Evolutionary conservation across 805 yeast genomes (phyloP), one percentile per base, ranked within the genome.

Genomic region (Saccharomycopsis amapae): DNA sequence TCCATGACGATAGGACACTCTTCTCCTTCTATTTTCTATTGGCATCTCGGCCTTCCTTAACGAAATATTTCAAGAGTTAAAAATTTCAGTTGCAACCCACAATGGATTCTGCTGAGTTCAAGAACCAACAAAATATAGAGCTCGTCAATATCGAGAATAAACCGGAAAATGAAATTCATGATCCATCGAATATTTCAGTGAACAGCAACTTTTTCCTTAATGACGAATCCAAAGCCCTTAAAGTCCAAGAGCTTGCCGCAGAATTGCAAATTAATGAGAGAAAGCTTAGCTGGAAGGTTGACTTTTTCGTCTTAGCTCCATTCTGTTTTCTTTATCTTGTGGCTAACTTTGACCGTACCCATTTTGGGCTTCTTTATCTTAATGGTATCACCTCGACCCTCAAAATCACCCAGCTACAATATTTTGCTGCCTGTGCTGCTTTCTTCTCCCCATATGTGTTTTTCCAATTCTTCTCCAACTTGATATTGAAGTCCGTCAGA

Each of bases 341-440:
- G 54, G 81, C 87, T 1, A 82, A 82, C 55, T 64, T 83, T 58
- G 88, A 83, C 58, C 69, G 89, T 59, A 85, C 81, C 42, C 82
- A 82, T 58, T 79, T 83, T 48, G 77, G 86, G 30, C 81, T 82
- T 59, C 88, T 89, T 12, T 74, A 75, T 51, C 68, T 78, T 44
- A 80, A 80, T 55, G 85, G 85, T 7, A 64, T 83, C 63, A 65
- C 68, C 18, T 60, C 56, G 1, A 80, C 77, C 44, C 61, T 83
- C 36, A 56, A 68, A n/a, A 66, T 83, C 38, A 58, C 62, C 1
- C 80, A 82, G 4, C 69, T 70, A 52, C 81, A 82, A 55, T 81
- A 71, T 65, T 76, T 79, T 56, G 69, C 68, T 32, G 81, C 83
- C 2, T 68, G 82, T 54, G 78, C 85, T 5, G 74, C 82, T 7